Evolutionary conservation across 306 rosid species (phyloP).

Genomic region (Carpinus fangiana): DNA sequence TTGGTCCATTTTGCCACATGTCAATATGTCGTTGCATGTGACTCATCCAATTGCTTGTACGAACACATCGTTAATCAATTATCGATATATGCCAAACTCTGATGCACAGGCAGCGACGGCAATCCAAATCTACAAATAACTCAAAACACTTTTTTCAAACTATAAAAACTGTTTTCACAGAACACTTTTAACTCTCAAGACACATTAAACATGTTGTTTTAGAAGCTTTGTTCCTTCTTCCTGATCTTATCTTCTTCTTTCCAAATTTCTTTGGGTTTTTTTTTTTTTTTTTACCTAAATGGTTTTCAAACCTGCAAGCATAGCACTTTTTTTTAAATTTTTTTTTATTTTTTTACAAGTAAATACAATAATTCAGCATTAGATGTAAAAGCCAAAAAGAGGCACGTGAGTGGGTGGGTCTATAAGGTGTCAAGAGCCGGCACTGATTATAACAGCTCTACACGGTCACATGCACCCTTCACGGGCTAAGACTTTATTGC

Average conservation of each 20-base stretch:
- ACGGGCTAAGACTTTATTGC: constrained; percentile 69
- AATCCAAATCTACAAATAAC: neutral
- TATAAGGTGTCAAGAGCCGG: constrained; percentile 67
- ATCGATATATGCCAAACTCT: constrained; percentile 19
- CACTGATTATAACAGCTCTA: constrained; percentile 87
- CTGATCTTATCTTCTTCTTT: neutral
- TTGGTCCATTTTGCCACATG: constrained; percentile 42
- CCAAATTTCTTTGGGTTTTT: neutral
- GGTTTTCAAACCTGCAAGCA: neutral
- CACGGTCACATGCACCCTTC: constrained; percentile 95
- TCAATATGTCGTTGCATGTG: constrained; percentile 44
- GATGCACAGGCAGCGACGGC: neutral
- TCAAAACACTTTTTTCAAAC: no score
- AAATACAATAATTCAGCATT: constrained; percentile 28
- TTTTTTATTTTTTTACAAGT: no score
- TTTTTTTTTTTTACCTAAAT: neutral
- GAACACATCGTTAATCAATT: constrained; percentile 20
- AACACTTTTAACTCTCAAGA: no score
- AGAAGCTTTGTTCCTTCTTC: no score
- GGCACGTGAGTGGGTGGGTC: constrained; percentile 98
- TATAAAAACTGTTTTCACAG: no score
- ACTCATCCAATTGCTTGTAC: constrained; percentile 34
- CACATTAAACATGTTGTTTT: no score
- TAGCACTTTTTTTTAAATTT: neutral
- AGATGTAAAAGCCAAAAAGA: constrained; percentile 54